Base-by-base conservation (phyloP, 2,329 filamentous ascomycete genomes). In the Sporothrix brasiliensis region DNA sequence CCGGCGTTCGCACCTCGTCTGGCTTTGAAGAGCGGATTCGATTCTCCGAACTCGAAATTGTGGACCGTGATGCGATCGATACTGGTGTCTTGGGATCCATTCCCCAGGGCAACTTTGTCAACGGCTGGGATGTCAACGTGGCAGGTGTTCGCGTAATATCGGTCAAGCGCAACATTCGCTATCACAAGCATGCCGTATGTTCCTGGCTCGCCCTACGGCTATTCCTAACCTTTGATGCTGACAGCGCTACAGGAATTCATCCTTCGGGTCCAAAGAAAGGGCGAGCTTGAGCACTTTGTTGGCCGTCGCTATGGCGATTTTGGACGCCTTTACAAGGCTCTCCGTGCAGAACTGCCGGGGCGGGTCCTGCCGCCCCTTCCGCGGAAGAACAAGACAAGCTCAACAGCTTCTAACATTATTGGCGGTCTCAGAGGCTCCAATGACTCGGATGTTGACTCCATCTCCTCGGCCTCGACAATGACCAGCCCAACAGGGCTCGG, bases 101-200 rank as follows among this genome's bases (percentile, higher is more conserved):
- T 73, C 95, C 95, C 0, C 92, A 97, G 79, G 95, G 95, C 4
- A 91, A 97, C 79, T 91, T 90, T 73, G 92, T 97, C 76, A 94
- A 99, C 78, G 93, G 93, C 41, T 98, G 95, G 95, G 95, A 98
- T 79, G 89, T 97, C 74, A 99, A 99, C 78, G 91, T 99, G 66
- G 92, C 94, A 13, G 93, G 91, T 53, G 95, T 98, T 66, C 88
- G 94, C 73, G 89, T 92, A 34, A 91, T 88, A 2, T 90, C 89
- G 9, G 85, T 93, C 68, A 97, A 94, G 84, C 89, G 93, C 77
- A 97, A 93, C 72, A 89, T 98, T 39, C 86, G 94, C 71, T 89
- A 95, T 76, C 95, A 97, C 79, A 92, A 93, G 76, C 94, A 98
- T 83, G 93, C 95, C 68, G 92, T 93, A 82, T 80, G 89, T 82